Evolutionary conservation across 441 rosid species (phyloP), one percentile per base, ranked within the genome.

Genomic region (Bocquillonia castaneifolia): DNA sequence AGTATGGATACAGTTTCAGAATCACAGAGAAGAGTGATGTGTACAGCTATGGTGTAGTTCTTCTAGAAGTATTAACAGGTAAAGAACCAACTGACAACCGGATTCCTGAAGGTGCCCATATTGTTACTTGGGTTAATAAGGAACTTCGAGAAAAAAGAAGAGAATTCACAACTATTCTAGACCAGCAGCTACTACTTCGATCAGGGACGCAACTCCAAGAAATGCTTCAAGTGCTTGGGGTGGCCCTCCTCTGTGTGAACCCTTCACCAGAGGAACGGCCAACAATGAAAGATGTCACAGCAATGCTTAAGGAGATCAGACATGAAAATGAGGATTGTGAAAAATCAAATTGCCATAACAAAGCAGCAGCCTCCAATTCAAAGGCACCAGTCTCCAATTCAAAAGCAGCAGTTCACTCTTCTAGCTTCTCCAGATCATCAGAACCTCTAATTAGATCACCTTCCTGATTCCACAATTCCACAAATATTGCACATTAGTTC

Each of bases 151-250:
- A 79, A 78, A 82, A 80, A 56, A 81, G 73, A 79, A 78, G 67
- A 52, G 94, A 88, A 40, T 83, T 78, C 74, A 84, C 85, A 32
- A 71, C 77, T 67, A 79, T 93, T 63, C 75, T 93, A 23, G 97
- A 93, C 76, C 85, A 78, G 63, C 88, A 79, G 54, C 82, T 93
- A 17, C 71, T 77, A 23, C 74, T 79, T 66, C 74, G 76, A 34
- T 83, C 91, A 39, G 82, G 91, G 10, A 73, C 90, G 14, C 87
- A 86, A 55, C 78, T 84, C 66, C 90, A 88, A 72, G 98, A 93
- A 81, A 93, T 90, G 89, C 82, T 86, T 69, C 98, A 93, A 74
- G 90, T 82, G 13, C 87, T 93, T 13, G 96, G 97, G n/a, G 96
- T 90, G 54, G 93, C 98, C 31, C 80, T 89, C 63, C 83, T 93